Base-by-base conservation (phyloP, 805 yeast species). In the Trichomonascus vanleenenianus region DNA sequence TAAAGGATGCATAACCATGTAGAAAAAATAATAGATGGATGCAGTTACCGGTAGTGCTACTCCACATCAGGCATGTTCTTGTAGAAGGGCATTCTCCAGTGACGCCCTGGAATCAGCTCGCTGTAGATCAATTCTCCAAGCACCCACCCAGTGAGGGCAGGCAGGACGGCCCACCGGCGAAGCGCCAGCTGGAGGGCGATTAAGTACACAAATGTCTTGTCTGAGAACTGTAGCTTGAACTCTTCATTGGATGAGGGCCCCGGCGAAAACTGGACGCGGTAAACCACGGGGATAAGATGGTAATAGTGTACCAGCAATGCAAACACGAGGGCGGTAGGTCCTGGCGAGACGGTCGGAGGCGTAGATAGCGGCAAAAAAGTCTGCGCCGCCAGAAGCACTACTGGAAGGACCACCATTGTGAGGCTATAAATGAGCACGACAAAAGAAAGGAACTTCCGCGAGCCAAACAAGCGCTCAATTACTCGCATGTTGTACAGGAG, bases 281-380 rank as follows among this genome's bases (percentile, higher is more conserved):
- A 70, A 33, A 64, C 63, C 2, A 64, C 60, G 2, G 74, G 74
- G n/a, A 70, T 62, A 46, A 61, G 52, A 25, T 60, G 61, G 41
- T 62, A 58, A 47, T 66, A 68, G 31, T 64, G 61, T 9, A 61
- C 67, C 32, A 68, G 47, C 10, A 68, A 44, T 2, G 67, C 64
- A 49, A 66, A 65, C 3, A 69, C 20, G 2, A 66, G 42, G 2
- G 60, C 56, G 2, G 63, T 59, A 8, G 70, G 71, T 3, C 74
- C 72, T 1, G 67, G 52, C 2, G 60, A 53, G 8, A 62, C 48
- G 46, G 37, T 36, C 8, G 45, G 46, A 40, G 47, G 35, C 20
- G 41, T 30, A 36, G 25, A 22, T 8, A 53, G 46, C 1, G 47
- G 42, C 12, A 55, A 55, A 10, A 58, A 30, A 19, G 45, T 8